Conservation (phyloP, 441 rosid genomes). For the Sinapis alba region DNA sequence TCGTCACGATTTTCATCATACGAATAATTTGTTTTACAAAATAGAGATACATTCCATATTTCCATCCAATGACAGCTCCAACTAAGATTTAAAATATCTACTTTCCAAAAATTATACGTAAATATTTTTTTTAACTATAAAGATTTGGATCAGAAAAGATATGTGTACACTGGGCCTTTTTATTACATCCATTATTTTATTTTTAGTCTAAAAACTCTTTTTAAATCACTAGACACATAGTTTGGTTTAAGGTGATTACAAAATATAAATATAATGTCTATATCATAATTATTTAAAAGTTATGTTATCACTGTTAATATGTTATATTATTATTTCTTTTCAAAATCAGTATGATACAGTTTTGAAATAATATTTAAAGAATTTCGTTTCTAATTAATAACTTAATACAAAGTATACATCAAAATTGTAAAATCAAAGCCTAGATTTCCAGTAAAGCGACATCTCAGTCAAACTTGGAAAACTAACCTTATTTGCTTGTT, state of each 20-base stretch:
- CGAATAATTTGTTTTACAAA: background rate
- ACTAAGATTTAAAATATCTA: background rate
- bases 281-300: no score
- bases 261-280: no score
- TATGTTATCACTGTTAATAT: no score
- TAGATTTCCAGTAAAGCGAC: conserved; percentile 60
- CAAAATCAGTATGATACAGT: no score
- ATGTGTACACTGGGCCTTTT: background rate
- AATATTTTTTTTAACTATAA: background rate
- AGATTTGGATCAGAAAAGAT: background rate
- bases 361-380: no score
- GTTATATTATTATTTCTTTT: no score
- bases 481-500: conserved; percentile 18
- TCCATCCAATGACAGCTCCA: background rate
- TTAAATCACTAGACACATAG: background rate
- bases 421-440: conserved; percentile 34
- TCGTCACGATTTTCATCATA: conserved; percentile 7
- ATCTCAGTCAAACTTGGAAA: conserved; percentile 62
- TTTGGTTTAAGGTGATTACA: no score
- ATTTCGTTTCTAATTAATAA: background rate
- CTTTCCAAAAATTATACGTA: background rate
- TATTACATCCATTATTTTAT: background rate
- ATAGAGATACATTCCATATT: background rate
- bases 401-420: conserved; percentile 3
- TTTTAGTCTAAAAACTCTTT: background rate